phyloP scores from a whole-genome alignment of 805 yeast genomes.

The Yarrowia deformans region DNA sequence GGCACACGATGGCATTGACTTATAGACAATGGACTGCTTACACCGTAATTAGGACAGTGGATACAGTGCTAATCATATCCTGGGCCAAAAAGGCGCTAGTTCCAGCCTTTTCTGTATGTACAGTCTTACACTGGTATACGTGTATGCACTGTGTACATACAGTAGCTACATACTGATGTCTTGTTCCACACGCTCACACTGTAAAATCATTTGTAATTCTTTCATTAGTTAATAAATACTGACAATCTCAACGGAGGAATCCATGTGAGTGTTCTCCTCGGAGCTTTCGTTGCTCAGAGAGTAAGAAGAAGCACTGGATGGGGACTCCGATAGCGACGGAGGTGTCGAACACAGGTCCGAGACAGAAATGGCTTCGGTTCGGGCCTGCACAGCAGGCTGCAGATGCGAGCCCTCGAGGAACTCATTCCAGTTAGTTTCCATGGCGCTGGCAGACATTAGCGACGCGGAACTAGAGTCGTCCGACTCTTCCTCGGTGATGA shows the following conservation, averaged over 20 bases:
- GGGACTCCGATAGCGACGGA: constrained; percentile 36
- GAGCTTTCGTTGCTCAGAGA: constrained; percentile 36
- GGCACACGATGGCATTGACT: too few relatives aligned
- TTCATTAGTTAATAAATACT: constrained; percentile 38
- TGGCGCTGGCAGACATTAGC: constrained; percentile 7
- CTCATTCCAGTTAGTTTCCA: constrained; percentile 34
- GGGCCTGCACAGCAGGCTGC: constrained; percentile 23
- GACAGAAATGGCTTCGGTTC: neutral
- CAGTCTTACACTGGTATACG: neutral
- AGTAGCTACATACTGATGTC: too few relatives aligned
- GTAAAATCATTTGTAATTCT: neutral
- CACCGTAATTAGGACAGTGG: neutral
- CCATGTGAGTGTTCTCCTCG: constrained; percentile 36
- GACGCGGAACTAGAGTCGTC: constrained; percentile 13
- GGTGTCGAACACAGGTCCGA: constrained; percentile 26
- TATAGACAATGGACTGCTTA: too few relatives aligned
- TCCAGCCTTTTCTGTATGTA: constrained; percentile 2
- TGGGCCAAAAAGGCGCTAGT: neutral
- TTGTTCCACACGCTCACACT: neutral
- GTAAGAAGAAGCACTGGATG: constrained; percentile 36
- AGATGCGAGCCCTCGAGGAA: constrained; percentile 14
- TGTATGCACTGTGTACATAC: neutral
- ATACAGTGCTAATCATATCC: neutral
- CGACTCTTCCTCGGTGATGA: constrained; percentile 50
- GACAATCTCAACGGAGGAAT: constrained; percentile 35